These are phyloP conservation scores for Saccharomycopsis amapae DNA, from an alignment of 805 yeast species.

Conservation along the genomic window DNA sequence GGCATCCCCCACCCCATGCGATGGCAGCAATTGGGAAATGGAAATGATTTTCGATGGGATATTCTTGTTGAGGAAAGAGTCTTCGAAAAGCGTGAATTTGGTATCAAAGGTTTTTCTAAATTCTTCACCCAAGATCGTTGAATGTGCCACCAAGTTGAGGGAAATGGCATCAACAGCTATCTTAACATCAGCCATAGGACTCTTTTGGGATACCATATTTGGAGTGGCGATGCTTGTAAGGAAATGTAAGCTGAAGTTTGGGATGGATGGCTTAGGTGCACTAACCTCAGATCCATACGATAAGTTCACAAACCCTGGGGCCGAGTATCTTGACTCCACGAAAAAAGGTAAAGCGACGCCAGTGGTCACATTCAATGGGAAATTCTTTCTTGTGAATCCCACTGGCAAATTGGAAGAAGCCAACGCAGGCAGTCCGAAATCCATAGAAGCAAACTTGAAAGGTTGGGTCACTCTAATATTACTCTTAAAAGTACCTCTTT, in stretches of 20 bases:
- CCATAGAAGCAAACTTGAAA: slow-evolving; percentile 9
- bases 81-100: background rate
- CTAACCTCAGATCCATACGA: background rate
- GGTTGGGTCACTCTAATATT: slow-evolving; percentile 7
- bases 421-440: background rate
- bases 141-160: slow-evolving; percentile 1
- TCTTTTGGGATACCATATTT: background rate
- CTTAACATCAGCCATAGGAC: background rate
- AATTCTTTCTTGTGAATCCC: slow-evolving; percentile 9
- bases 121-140: slow-evolving; percentile 5
- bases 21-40: background rate
- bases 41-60: slow-evolving; percentile 4
- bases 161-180: slow-evolving; percentile 2
- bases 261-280: background rate
- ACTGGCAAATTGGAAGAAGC: background rate
- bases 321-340: slow-evolving; percentile 7
- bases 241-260: slow-evolving; percentile 2
- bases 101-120: background rate
- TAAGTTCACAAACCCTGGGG: slow-evolving; percentile 7
- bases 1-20: background rate
- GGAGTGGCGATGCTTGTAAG: slow-evolving; percentile 6
- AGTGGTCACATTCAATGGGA: background rate
- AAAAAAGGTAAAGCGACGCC: slow-evolving; percentile 1
- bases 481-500: slow-evolving; percentile 8
- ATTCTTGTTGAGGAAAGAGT: background rate